Evolutionary conservation across 495 filamentous ascomycete genomes (phyloP).

Genomic region (Tuber melanosporum): DNA sequence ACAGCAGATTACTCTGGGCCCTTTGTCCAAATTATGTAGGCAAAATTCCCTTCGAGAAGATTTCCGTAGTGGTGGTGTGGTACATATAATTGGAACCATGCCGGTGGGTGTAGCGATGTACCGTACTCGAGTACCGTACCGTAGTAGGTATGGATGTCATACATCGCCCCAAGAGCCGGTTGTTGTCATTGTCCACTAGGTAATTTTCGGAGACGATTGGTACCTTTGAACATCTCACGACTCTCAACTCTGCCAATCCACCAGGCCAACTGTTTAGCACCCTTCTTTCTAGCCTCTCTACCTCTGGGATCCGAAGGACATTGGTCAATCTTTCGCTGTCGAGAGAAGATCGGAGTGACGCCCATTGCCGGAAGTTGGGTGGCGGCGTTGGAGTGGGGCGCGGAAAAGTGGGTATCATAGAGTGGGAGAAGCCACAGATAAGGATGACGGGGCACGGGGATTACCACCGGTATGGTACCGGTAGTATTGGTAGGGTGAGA

Average conservation of each 20-base stretch:
- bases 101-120: neutral
- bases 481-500: neutral
- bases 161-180: neutral
- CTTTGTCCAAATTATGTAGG: neutral
- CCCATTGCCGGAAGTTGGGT: neutral
- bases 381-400: neutral
- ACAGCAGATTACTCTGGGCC: slow-evolving; percentile 1
- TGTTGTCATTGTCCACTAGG: neutral
- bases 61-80: neutral
- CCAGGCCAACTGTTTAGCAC: neutral
- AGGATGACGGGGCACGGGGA: neutral
- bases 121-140: neutral
- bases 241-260: neutral
- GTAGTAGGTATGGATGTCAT: neutral
- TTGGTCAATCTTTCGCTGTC: neutral
- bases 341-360: neutral
- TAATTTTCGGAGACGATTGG: neutral
- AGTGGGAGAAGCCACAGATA: neutral
- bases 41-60: slow-evolving; percentile 1
- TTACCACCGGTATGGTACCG: neutral
- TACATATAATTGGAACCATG: neutral
- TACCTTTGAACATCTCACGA: neutral
- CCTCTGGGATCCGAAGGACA: neutral
- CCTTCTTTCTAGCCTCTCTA: neutral
- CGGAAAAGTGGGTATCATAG: neutral